Percentiles rank a stretch among this genome's conserved stretches.
Evolutionary conservation across 2,329 filamentous ascomycete genomes (phyloP).

Genomic region (Stachybotrys chlorohalonatus): DNA sequence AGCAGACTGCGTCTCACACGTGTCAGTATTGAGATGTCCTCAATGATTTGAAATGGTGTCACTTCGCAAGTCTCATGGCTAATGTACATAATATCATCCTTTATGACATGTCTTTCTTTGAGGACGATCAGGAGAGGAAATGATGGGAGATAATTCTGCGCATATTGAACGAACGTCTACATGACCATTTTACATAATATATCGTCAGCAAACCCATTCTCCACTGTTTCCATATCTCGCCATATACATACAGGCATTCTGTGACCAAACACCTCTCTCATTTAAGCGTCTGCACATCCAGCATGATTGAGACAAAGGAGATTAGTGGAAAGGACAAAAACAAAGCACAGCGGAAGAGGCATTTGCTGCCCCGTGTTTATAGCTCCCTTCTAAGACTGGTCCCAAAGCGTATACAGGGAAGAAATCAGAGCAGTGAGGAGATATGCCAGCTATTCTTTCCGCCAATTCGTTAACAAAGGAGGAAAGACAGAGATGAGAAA

Average conservation of each 20-base stretch:
- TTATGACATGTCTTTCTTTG: no score
- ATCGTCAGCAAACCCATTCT: constrained; percentile 2
- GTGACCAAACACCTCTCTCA: constrained; percentile 2
- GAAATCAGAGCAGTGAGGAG: background rate
- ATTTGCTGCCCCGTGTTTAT: background rate
- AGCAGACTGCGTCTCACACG: no score
- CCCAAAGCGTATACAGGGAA: constrained; percentile 13
- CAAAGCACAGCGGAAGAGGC: background rate
- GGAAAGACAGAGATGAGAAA: constrained; percentile 1
- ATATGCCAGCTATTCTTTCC: background rate
- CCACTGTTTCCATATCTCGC: constrained; percentile 3
- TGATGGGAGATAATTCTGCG: no score
- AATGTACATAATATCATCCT: no score
- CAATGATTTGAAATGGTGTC: no score
- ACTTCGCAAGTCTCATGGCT: no score
- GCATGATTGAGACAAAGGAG: background rate
- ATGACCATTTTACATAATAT: no score
- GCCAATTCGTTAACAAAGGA: background rate
- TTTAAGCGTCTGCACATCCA: background rate
- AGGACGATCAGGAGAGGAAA: no score
- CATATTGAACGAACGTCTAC: no score
- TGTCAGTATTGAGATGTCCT: no score
- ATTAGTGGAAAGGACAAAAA: background rate
- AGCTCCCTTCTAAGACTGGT: background rate
- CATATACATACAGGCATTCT: constrained; percentile 9